phyloP scores from a whole-genome alignment of 2,329 filamentous ascomycete species.

The Fusarium sp. region DNA sequence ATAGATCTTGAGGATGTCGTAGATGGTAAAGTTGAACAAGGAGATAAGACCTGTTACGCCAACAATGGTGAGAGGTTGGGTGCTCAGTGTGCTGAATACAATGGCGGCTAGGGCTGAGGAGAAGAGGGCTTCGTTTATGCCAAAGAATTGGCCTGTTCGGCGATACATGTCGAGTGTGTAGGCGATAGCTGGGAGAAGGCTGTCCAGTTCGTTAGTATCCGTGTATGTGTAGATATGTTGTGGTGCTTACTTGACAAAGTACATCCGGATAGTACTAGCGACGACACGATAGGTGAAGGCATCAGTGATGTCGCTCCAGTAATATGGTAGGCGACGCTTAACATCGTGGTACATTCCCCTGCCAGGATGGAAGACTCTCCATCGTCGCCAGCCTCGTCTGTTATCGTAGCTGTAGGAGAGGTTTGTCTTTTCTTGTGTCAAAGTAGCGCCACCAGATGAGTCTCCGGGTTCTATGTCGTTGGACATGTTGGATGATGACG shows the following conservation, averaged over 20 bases:
- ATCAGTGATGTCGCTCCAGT: slow-evolving; percentile 4
- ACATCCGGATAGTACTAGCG: slow-evolving; percentile 7
- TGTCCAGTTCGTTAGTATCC: background rate
- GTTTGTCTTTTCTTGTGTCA: background rate
- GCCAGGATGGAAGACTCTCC: slow-evolving; percentile 1
- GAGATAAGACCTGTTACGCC: slow-evolving; percentile 4
- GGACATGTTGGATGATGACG: background rate
- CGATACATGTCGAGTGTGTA: slow-evolving; percentile 12
- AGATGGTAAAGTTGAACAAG: slow-evolving; percentile 8
- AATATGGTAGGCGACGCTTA: background rate
- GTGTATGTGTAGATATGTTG: background rate
- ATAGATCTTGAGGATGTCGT: background rate
- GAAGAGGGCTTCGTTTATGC: background rate
- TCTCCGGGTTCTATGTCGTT: background rate
- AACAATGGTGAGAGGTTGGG: slow-evolving; percentile 4
- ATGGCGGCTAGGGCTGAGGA: slow-evolving; percentile 1
- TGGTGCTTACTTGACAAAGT: background rate
- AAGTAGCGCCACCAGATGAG: background rate
- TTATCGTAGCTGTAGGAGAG: slow-evolving; percentile 4
- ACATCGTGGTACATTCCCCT: slow-evolving; percentile 10
- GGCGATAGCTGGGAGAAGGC: slow-evolving; percentile 5
- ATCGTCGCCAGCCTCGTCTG: background rate
- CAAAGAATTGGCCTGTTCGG: background rate
- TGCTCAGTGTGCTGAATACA: background rate
- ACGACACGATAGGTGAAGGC: slow-evolving; percentile 1